These are phyloP conservation scores for Trametes sanguinea DNA, from an alignment of 768 basidiomycete genomes.

Conservation along the genomic window DNA sequence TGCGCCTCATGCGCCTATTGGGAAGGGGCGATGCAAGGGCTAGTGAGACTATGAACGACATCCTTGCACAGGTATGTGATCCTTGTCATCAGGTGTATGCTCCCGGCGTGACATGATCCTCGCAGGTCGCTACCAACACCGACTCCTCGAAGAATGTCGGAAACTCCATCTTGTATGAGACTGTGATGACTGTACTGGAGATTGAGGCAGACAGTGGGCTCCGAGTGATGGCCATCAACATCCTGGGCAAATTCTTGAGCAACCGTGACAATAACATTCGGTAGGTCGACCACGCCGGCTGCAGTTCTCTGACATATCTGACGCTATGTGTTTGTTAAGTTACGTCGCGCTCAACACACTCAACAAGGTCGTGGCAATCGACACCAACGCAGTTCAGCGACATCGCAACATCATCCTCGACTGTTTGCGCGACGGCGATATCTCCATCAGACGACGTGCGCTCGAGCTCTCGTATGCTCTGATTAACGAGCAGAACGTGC, in stretches of 20 bases:
- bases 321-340: slow-evolving; percentile 41
- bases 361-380: slow-evolving; percentile 97
- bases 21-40: slow-evolving; percentile 84
- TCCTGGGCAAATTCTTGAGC: slow-evolving; percentile 95
- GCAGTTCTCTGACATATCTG: background rate
- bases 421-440: slow-evolving; percentile 98
- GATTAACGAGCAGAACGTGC: slow-evolving; percentile 93
- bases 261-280: slow-evolving; percentile 99
- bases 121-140: slow-evolving; percentile 96
- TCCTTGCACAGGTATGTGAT: slow-evolving; percentile 78
- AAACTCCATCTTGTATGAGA: slow-evolving; percentile 97
- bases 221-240: slow-evolving; percentile 99
- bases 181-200: slow-evolving; percentile 92
- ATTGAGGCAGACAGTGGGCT: slow-evolving; percentile 96
- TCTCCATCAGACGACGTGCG: slow-evolving; percentile 95
- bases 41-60: slow-evolving; percentile 98
- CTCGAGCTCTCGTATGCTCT: slow-evolving; percentile 96
- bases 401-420: slow-evolving; percentile 99
- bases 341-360: slow-evolving; percentile 98
- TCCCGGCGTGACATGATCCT: background rate
- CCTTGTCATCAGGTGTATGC: slow-evolving; percentile 8
- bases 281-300: slow-evolving; percentile 45
- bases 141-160: slow-evolving; percentile 98
- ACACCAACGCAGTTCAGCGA: slow-evolving; percentile 96
- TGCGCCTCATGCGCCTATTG: slow-evolving; percentile 85